phyloP scores from a whole-genome alignment of 2,329 filamentous ascomycete species.

The Beauveria varroae region DNA sequence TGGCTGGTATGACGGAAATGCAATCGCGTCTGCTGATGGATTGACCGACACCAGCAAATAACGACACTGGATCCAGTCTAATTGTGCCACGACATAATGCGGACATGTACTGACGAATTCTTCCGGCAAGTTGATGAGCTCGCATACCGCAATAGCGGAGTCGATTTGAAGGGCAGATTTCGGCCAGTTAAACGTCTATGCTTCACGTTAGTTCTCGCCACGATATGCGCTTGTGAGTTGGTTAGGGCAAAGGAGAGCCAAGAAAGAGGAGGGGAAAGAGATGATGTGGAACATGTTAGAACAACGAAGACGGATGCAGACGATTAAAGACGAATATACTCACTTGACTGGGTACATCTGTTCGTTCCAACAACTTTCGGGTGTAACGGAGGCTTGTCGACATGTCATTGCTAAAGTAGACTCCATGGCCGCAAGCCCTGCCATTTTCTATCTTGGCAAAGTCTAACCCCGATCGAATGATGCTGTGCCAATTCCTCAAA shows the following conservation, averaged over 20 bases:
- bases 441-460: constrained; percentile 58
- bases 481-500: constrained; percentile 79
- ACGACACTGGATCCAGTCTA: constrained; percentile 85
- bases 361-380: no score
- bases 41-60: constrained; percentile 58
- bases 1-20: constrained; percentile 13
- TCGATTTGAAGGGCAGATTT: constrained; percentile 55
- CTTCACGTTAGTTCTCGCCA: no score
- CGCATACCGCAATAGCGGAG: constrained; percentile 66
- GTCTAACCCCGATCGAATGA: constrained; percentile 74
- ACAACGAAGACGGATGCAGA: no score
- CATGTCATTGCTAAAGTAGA: constrained; percentile 65
- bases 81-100: constrained; percentile 63
- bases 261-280: no score
- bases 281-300: no score
- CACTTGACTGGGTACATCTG: no score
- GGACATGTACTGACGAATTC: constrained; percentile 50
- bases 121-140: constrained; percentile 68
- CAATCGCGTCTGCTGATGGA: constrained; percentile 7
- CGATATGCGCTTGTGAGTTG: no score
- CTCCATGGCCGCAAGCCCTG: constrained; percentile 67
- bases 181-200: constrained; percentile 45
- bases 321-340: no score
- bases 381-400: constrained; percentile 48
- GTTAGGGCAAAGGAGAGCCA: no score